These are phyloP conservation scores for Lactarius hatsudake DNA, from an alignment of 768 basidiomycete genomes.

Conservation along the genomic window DNA sequence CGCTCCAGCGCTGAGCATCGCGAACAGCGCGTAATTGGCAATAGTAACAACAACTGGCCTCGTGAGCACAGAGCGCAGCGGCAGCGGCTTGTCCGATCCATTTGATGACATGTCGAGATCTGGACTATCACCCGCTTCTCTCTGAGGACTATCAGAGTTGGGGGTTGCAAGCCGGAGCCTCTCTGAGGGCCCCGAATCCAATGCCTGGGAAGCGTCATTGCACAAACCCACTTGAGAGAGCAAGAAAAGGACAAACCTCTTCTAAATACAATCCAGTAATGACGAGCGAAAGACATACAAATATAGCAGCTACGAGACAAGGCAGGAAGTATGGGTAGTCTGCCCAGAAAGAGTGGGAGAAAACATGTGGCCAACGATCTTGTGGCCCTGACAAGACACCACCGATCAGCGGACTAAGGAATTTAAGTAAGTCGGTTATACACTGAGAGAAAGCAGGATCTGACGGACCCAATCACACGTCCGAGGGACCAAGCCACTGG, in stretches of 20 bases:
- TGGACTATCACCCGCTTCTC: not conserved
- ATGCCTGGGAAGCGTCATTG: not conserved
- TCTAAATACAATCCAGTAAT: not conserved
- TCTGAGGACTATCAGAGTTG: not conserved
- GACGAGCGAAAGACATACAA: not conserved
- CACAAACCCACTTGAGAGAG: not conserved
- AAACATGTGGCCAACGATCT: not conserved
- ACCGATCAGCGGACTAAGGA: not conserved
- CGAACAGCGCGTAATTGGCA: not conserved
- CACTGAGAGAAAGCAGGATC: not conserved
- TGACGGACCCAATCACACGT: not conserved
- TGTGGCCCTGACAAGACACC: not conserved
- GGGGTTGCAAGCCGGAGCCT: not conserved
- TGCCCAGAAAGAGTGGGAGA: not conserved
- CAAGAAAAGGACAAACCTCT: not conserved
- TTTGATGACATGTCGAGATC: not conserved
- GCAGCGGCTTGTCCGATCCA: not conserved
- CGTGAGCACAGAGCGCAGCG: not conserved
- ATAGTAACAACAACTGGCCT: not conserved
- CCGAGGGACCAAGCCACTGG: not conserved
- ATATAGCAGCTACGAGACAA: not conserved
- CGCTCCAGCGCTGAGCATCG: not conserved
- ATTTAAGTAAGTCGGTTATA: not conserved
- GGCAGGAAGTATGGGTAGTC: not conserved
- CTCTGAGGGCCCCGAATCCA: not conserved